Conservation (phyloP, 2,329 filamentous ascomycete genomes). For the Cryphonectria parasitica region DNA sequence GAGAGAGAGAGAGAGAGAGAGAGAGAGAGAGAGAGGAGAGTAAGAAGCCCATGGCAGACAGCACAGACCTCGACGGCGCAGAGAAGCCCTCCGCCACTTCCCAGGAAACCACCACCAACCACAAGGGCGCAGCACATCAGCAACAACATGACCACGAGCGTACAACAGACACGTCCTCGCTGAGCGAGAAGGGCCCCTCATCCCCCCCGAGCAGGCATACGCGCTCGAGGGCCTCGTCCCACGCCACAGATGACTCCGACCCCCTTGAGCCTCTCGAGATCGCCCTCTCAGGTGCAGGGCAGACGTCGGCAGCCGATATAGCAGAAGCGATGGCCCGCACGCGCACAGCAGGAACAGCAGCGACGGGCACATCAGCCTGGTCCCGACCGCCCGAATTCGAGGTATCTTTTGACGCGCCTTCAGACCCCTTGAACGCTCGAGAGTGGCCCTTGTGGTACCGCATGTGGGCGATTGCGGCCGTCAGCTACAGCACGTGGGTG, state of each 20-base stretch:
- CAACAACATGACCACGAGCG: constrained; percentile 17
- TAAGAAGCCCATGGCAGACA: constrained; percentile 6
- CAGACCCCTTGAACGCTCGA: constrained; percentile 64
- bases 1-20: too few species aligned
- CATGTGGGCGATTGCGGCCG: constrained; percentile 43
- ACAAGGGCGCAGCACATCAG: neutral
- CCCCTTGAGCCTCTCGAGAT: constrained; percentile 26
- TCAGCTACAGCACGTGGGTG: constrained; percentile 49
- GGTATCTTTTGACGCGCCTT: constrained; percentile 62
- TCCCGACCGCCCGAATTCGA: constrained; percentile 63
- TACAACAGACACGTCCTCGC: constrained; percentile 18
- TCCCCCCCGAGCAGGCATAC: neutral
- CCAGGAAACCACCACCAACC: neutral
- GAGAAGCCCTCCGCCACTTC: neutral
- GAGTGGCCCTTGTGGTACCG: constrained; percentile 65
- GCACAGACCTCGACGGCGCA: constrained; percentile 9
- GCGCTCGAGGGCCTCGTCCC: constrained; percentile 22
- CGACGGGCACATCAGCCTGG: constrained; percentile 44
- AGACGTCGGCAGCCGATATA: neutral
- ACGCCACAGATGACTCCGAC: constrained; percentile 22
- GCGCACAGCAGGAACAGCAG: constrained; percentile 39
- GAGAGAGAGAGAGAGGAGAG: too few species aligned
- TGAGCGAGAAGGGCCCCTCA: constrained; percentile 16
- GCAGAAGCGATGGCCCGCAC: constrained; percentile 41
- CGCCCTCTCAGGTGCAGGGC: constrained; percentile 21